phyloP scores from a whole-genome alignment of 768 basidiomycete species.

The Leccinum aurantiacum region DNA sequence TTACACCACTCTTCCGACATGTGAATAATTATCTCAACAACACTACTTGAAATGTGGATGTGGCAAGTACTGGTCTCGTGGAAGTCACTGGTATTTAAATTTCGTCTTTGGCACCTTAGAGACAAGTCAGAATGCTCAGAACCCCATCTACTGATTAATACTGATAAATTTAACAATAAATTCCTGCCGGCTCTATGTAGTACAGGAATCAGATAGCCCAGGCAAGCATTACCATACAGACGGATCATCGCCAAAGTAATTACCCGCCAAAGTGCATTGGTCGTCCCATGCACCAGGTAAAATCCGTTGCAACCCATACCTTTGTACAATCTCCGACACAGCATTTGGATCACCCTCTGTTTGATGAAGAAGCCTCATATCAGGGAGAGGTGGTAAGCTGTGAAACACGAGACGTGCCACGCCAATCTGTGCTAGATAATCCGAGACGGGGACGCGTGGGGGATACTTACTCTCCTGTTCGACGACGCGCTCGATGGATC shows the following conservation, averaged over 20 bases:
- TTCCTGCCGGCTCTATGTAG: background rate
- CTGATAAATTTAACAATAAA: background rate
- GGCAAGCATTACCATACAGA: constrained; percentile 19
- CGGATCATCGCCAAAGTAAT: constrained; percentile 69
- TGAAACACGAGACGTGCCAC: constrained; percentile 63
- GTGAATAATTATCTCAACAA: no score
- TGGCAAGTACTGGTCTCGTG: no score
- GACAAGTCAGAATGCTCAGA: no score
- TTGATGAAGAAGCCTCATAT: constrained; percentile 35
- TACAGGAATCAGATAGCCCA: background rate
- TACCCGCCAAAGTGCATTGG: constrained; percentile 51
- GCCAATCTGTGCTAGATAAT: constrained; percentile 65
- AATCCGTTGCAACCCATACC: constrained; percentile 49
- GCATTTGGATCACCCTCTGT: constrained; percentile 40
- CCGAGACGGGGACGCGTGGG: constrained; percentile 44
- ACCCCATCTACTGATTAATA: no score
- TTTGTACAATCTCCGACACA: constrained; percentile 48
- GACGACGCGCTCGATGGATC: constrained; percentile 71
- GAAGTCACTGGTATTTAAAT: no score
- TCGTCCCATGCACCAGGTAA: constrained; percentile 42
- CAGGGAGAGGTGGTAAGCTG: constrained; percentile 64
- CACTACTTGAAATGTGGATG: no score
- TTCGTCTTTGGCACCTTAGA: no score
- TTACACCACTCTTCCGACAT: no score
- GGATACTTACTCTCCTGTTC: constrained; percentile 50